A percentile compares a stretch with the other conserved stretches of the same genome.
Conservation (phyloP, 148 eudicot species). For the Vaccinium vitisidaea region DNA sequence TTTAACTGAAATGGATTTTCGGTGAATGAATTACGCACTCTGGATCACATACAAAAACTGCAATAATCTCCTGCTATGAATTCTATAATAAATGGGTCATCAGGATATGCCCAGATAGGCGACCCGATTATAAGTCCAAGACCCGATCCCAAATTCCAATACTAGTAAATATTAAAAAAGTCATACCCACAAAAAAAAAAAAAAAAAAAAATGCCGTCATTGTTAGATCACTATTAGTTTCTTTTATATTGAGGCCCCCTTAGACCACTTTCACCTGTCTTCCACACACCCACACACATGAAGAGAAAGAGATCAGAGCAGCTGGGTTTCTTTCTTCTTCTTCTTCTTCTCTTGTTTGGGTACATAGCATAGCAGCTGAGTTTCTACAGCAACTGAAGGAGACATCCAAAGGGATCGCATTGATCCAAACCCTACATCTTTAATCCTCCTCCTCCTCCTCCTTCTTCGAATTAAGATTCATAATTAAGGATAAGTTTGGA, state of each 20-base stretch:
- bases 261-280: conserved; percentile 30
- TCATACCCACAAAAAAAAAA: not conserved
- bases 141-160: too few relatives aligned
- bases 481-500: conserved; percentile 38
- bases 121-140: too few relatives aligned
- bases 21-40: too few relatives aligned
- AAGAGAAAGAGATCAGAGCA: conserved; percentile 20
- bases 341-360: too few relatives aligned
- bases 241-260: conserved; percentile 23
- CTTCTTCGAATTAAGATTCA: not conserved
- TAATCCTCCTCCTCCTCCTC: not conserved
- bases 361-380: not conserved
- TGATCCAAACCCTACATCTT: conserved; percentile 51
- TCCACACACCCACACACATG: not conserved
- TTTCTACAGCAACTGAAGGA: conserved; percentile 52
- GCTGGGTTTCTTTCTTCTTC: too few relatives aligned
- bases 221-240: conserved; percentile 10
- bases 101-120: too few relatives aligned
- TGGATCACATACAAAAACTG: too few relatives aligned
- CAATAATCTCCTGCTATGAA: too few relatives aligned
- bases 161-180: too few relatives aligned
- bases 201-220: not conserved
- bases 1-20: too few relatives aligned
- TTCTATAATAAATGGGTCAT: too few relatives aligned
- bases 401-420: conserved; percentile 99